Percentiles rank a stretch among this genome's conserved stretches.
Evolutionary conservation across 2,329 filamentous ascomycete genomes (phyloP).

Genomic region (Paracorniculantispora psalliotae): DNA sequence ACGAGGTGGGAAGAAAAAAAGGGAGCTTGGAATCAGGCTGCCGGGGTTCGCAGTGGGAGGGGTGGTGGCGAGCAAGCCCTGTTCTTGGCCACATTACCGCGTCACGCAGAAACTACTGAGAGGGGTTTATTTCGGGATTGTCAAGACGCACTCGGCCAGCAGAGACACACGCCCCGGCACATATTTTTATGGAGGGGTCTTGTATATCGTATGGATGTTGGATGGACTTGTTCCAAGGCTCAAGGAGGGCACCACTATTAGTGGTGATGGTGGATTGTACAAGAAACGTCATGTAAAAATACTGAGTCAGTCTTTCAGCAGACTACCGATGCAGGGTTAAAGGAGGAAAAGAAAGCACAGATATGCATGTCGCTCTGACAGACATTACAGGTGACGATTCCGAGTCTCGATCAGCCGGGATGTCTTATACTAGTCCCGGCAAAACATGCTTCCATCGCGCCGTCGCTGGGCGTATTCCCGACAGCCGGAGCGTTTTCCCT

Average conservation of each 20-base stretch:
- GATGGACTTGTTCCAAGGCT: not conserved
- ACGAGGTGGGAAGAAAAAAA: not conserved
- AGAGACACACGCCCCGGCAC: not conserved
- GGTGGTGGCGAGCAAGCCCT: not conserved
- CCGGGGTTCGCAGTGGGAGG: conserved; percentile 4
- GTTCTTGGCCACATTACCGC: not conserved
- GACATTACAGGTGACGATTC: not conserved
- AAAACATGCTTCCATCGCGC: not conserved
- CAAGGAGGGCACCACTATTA: not conserved
- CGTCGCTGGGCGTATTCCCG: not conserved
- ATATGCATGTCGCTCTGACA: not conserved
- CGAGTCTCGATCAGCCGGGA: not conserved
- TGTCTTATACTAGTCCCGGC: not conserved
- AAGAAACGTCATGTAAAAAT: not conserved
- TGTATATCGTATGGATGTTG: too few species aligned
- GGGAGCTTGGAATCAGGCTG: conserved; percentile 6
- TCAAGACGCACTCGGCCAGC: not conserved
- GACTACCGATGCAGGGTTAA: not conserved
- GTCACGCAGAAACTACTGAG: not conserved
- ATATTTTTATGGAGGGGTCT: not conserved
- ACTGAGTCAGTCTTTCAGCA: conserved; percentile 2
- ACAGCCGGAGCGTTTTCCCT: not conserved
- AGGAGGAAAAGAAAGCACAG: not conserved
- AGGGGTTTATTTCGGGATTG: not conserved
- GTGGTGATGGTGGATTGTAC: not conserved